Evolutionary conservation across 257 asterid genomes (phyloP), one percentile per base, ranked within the genome.

Genomic region (Fraxinus anomala): DNA sequence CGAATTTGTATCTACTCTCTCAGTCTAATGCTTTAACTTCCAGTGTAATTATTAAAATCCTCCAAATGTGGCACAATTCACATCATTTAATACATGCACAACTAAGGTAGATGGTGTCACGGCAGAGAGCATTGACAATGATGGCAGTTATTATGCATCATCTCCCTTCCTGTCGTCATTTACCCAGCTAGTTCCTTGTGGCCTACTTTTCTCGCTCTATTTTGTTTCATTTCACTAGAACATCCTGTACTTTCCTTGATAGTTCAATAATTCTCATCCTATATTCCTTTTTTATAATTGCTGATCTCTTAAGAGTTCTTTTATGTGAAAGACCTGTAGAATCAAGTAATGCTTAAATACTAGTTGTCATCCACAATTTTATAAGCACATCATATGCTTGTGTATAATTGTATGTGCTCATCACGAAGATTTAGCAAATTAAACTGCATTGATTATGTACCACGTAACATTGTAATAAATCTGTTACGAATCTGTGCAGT

Each of bases 401-500:
- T 77, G 65, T 21, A 65, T 73, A 14, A 47, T 21, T 42, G 30
- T 72, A 34, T 42, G 67, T 68, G 72, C 44, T 73, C 44, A 26
- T 68, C 34, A 49, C 34, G 63, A 21, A 19, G 34, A 75, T 40
- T 39, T 21, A 54, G 47, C 59, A 72, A 56, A 54, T 51, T 44
- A 70, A 11, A 14, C 5, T 54, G 39, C 72, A 12, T 37, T 33
- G 77, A 44, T 72, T 10, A 26, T 79, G 24, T 73, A 39, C 31
- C 21, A 68, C 59, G 24, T 26, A 9, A 24, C 54, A 65, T 70
- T 65, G 63, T 72, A 51, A 34, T 77, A 51, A 67, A 71, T 24
- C n/a, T 56, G 44, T 78, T 65, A 75, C 69, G 44, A 71, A 56
- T 19, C 66, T 84, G 72, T 84, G 91, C 90, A 89, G 94, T 40